Base-by-base conservation (phyloP, 805 yeast species). In the Suhomyces emberorum region DNA sequence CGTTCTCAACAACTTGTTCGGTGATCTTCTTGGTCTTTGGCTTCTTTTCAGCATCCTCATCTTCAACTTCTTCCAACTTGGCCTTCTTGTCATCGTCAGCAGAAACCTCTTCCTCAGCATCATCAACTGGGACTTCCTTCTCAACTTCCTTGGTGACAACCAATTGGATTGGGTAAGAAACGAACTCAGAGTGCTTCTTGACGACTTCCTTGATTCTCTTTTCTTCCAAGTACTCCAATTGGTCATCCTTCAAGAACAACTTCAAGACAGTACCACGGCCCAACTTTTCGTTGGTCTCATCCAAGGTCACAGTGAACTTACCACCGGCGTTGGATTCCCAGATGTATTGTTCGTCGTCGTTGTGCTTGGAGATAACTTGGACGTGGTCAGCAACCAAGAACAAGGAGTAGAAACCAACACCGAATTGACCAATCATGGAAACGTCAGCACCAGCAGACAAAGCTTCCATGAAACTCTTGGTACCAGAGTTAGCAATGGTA, bases 251-350 rank as follows among this genome's bases (percentile, higher is more conserved):
- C 75, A 93, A 74, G 84, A 88, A 89, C 67, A 93, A 77, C 76
- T 98, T 86, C 60, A 93, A 77, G 52, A 89, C 68, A 53, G 98
- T 74, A 87, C 99, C 99, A 76, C 99, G 89, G 53, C 86, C 77
- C 52, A 93, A 74, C 63, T 70, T 82, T 77, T 86, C 95, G 67
- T 85, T 83, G 49, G 74, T 65, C 63, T 83, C 91, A 61, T 93
- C 99, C 56, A 85, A 75, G 46, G 97, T 79, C 59, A 93, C 87
- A 57, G 96, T 88, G 79, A 93, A 93, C 75, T 93, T 91, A 66
- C 99, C 99, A 70, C 98, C 99, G 49, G 99, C 99, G 59, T 93
- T 89, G 34, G 98, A 93, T 77, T 93, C 98, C 99, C 99, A 93
- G 58, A 93, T 75, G 82, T 93, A 93, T 77, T 93, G 99, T 69